Evolutionary conservation across 352 stramenopile genomes (phyloP).

Genomic region (Blastocystis sp.): DNA sequence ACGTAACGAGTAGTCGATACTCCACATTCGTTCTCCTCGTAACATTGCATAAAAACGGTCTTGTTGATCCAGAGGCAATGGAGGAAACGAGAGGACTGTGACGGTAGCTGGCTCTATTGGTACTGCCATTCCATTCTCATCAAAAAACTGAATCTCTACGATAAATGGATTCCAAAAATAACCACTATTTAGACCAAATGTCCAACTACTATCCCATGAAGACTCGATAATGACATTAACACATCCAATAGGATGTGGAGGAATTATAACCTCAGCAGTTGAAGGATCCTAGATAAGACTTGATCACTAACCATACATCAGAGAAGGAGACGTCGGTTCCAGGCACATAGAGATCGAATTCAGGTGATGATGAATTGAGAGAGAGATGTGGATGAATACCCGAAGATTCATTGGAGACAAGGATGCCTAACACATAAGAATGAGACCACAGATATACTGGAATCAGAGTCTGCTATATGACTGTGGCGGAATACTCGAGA

Average conservation of each 20-base stretch:
- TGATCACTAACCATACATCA: not conserved
- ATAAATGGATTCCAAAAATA: not conserved
- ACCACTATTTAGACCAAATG: not conserved
- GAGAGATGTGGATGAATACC: not conserved
- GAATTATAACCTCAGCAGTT: not conserved
- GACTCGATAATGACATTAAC: not conserved
- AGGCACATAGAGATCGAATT: not conserved
- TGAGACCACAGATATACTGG: too few relatives aligned
- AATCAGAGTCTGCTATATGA: too few relatives aligned
- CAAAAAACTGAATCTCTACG: not conserved
- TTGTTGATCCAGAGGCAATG: not conserved
- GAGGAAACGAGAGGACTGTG: not conserved
- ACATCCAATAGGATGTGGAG: not conserved
- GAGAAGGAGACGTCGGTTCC: not conserved
- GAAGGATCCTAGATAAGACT: too few relatives aligned
- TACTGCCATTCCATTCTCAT: not conserved
- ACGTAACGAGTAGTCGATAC: not conserved
- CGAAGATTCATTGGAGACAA: too few relatives aligned
- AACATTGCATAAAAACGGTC: not conserved
- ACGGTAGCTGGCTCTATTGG: not conserved
- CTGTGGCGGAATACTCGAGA: too few relatives aligned
- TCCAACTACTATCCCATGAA: not conserved
- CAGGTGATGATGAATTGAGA: not conserved
- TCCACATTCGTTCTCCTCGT: too few relatives aligned
- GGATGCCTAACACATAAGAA: too few relatives aligned